These are phyloP conservation scores for Wallacemonas sp. DNA, from an alignment of 208 protist species.

Conservation along the genomic window DNA sequence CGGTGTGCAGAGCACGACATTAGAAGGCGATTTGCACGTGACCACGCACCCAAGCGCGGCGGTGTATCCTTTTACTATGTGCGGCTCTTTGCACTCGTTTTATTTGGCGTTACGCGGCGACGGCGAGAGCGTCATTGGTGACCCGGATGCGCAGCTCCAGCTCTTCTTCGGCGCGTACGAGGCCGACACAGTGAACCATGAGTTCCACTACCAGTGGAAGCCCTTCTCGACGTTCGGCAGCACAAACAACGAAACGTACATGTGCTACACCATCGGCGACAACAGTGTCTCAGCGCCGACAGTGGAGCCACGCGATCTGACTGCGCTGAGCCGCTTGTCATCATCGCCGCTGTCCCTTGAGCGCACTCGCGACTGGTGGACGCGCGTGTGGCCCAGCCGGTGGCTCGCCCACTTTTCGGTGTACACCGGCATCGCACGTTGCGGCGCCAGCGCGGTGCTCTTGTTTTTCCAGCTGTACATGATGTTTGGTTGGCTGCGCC, in stretches of 20 bases:
- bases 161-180: constrained; percentile 70
- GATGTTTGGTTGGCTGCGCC: neutral
- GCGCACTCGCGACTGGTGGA: constrained; percentile 21
- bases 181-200: constrained; percentile 3
- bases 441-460: constrained; percentile 36
- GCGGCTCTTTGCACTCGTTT: constrained; percentile 70
- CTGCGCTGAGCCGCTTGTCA: neutral
- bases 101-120: constrained; percentile 56
- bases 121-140: constrained; percentile 27
- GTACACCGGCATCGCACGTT: constrained; percentile 44
- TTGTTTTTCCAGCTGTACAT: constrained; percentile 46
- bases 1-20: constrained; percentile 42
- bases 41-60: constrained; percentile 13
- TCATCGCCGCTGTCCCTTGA: neutral
- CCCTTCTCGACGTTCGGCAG: constrained; percentile 48
- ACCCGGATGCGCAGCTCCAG: constrained; percentile 71
- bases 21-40: constrained; percentile 59
- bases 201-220: constrained; percentile 70
- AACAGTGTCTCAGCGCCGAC: constrained; percentile 18
- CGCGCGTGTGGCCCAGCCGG: constrained; percentile 47
- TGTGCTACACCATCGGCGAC: constrained; percentile 54
- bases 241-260: constrained; percentile 54
- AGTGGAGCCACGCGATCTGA: constrained; percentile 32
- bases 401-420: constrained; percentile 61
- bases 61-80: constrained; percentile 56